Evolutionary conservation across 2,329 filamentous ascomycete genomes (phyloP), one percentile per base, ranked within the genome.

Genomic region (Ascosphaera apis): DNA sequence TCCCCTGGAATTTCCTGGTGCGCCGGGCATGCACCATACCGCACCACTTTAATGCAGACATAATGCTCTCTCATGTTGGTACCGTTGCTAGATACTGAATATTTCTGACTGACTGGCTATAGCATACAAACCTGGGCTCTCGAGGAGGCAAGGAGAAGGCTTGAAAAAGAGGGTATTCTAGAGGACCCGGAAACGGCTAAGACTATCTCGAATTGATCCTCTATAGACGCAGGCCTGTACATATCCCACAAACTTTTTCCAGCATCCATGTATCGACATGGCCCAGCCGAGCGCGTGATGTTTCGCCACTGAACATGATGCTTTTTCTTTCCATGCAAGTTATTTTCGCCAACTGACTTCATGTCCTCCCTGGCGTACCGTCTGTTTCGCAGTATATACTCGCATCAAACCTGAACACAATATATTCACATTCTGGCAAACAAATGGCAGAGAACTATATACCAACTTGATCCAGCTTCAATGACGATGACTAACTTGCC

Each of bases 101-200:
- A n/a, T n/a, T n/a, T n/a, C n/a, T n/a, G n/a, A n/a, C n/a, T n/a
- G n/a, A n/a, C n/a, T n/a, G n/a, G n/a, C n/a, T 39, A 41, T 49
- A 98, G 88, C 57, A 93, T 98, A 72, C 88, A 95, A 66, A 95
- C 86, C 37, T 98, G 88, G 88, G 88, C 88, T 43, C 72, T 98
- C 31, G 88, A 98, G 62, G 88, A 98, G 64, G 88, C 88, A 36
- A 72, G 88, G 53, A 72, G 88, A 63, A 71, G 88, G 63, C 73
- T 98, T 68, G 88, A 98, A 64, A 78, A 74, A 41, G 88, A 98
- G 65, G 88, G 88, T 40, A 84, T 95, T 53, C 62, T 95, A 52
- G 72, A 80, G 51, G 86, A 93, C 50, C 76, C 79, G 30, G 60
- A 67, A 36, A 58, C 62, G 45, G 58, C 68, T 47, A 66, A 72